These are phyloP conservation scores for Tetrahymena malaccensis DNA, from an alignment of 73 alveolate species.

Conservation along the genomic window DNA sequence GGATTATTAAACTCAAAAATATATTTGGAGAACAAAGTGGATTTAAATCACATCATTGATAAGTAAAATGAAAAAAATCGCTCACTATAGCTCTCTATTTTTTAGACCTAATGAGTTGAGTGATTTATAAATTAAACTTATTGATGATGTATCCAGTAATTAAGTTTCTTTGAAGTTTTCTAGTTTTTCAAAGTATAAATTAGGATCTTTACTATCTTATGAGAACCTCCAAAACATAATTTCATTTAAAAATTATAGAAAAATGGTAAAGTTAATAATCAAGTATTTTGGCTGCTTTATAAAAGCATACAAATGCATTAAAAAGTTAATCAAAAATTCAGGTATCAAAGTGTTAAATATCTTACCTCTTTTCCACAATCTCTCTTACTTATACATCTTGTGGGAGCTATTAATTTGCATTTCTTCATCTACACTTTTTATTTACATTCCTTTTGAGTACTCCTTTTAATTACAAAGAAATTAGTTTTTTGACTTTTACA, in stretches of 20 bases:
- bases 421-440: background rate
- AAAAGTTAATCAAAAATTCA: too few species aligned
- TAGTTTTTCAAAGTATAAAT: background rate
- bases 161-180: background rate
- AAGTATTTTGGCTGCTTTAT: background rate
- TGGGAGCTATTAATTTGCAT: background rate
- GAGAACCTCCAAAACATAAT: too few species aligned
- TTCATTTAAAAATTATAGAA: background rate
- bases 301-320: too few species aligned
- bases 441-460: background rate
- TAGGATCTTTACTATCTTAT: background rate
- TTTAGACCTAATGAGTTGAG: background rate
- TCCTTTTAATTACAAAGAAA: background rate
- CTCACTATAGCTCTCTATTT: background rate
- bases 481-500: background rate
- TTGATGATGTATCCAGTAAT: background rate
- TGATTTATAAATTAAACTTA: background rate
- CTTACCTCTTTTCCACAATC: background rate
- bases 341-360: background rate
- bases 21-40: background rate
- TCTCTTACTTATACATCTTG: background rate
- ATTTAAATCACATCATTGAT: background rate
- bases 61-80: background rate
- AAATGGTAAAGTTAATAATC: background rate
- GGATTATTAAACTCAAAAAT: background rate